These are phyloP conservation scores for Phialemoniopsis sp. DNA, from an alignment of 2,329 filamentous ascomycete species.

Conservation along the genomic window DNA sequence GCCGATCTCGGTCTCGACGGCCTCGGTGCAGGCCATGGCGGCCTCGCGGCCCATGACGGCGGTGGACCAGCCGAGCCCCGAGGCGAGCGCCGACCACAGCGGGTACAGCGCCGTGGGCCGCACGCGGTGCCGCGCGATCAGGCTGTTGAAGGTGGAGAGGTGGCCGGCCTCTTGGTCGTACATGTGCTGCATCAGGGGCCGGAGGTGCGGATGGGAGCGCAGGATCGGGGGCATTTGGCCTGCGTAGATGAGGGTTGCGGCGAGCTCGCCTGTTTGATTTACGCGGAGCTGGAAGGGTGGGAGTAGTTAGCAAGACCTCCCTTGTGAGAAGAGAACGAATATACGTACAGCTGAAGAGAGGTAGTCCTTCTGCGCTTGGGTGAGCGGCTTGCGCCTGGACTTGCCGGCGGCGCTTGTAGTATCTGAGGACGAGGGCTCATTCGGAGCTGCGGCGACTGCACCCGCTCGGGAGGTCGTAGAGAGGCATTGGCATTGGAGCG, in stretches of 20 bases:
- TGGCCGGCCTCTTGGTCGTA: slow-evolving; percentile 93
- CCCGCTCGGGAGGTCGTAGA: slow-evolving; percentile 12
- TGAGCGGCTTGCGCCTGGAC: slow-evolving; percentile 55
- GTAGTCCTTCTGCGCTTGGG: slow-evolving; percentile 66
- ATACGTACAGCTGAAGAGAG: slow-evolving; percentile 65
- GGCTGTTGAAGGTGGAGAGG: slow-evolving; percentile 76
- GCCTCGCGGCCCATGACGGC: slow-evolving; percentile 86
- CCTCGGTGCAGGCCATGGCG: slow-evolving; percentile 98
- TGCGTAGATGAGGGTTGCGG: slow-evolving; percentile 89
- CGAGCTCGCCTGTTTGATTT: slow-evolving; percentile 97
- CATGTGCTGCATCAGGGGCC: slow-evolving; percentile 94
- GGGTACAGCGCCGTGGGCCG: slow-evolving; percentile 92
- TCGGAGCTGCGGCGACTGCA: slow-evolving; percentile 7
- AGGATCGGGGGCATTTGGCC: slow-evolving; percentile 82
- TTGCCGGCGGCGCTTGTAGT: slow-evolving; percentile 17
- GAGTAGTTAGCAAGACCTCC: not conserved
- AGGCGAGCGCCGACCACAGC: slow-evolving; percentile 77
- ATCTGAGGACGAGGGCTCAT: slow-evolving; percentile 8
- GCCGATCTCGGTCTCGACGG: slow-evolving; percentile 97
- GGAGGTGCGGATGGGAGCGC: slow-evolving; percentile 77
- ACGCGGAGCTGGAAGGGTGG: slow-evolving; percentile 65
- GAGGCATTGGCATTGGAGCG: slow-evolving; percentile 7
- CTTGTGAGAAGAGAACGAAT: slow-evolving; percentile 3
- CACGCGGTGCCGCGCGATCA: slow-evolving; percentile 82
- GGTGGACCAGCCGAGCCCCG: slow-evolving; percentile 82